Conservation (phyloP, 1,284 basidiomycete genomes). For the Moesziomyces sp. region DNA sequence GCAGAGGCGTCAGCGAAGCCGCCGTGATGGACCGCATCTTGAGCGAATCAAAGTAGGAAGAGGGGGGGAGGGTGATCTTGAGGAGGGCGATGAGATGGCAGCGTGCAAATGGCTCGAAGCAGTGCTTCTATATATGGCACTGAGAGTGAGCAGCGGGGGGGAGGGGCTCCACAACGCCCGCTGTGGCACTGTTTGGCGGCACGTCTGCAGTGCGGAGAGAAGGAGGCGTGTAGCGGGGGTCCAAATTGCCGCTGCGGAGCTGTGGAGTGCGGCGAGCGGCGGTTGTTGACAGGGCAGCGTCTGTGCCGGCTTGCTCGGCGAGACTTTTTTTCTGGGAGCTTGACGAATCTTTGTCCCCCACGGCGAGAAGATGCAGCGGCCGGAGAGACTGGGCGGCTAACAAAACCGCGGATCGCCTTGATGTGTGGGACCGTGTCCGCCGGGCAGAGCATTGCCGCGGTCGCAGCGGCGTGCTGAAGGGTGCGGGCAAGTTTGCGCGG, state of each 20-base stretch:
- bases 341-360: neutral
- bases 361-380: neutral
- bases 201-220: neutral
- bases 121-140: neutral
- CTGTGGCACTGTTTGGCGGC: neutral
- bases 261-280: neutral
- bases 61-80: neutral
- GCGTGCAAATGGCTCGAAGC: too few species aligned
- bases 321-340: neutral
- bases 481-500: neutral
- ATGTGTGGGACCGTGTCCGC: too few species aligned
- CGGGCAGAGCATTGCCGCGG: neutral
- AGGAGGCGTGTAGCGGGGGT: neutral
- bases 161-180: neutral
- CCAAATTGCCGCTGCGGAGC: neutral
- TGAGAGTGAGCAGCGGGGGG: too few species aligned
- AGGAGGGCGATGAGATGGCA: neutral
- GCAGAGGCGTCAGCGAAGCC: constrained; percentile 31
- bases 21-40: constrained; percentile 34
- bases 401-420: neutral
- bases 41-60: neutral
- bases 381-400: neutral
- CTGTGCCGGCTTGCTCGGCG: neutral
- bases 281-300: neutral
- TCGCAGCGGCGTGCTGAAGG: neutral